phyloP scores from a whole-genome alignment of 148 eudicot genomes.

The Rhododendron williamsianum region DNA sequence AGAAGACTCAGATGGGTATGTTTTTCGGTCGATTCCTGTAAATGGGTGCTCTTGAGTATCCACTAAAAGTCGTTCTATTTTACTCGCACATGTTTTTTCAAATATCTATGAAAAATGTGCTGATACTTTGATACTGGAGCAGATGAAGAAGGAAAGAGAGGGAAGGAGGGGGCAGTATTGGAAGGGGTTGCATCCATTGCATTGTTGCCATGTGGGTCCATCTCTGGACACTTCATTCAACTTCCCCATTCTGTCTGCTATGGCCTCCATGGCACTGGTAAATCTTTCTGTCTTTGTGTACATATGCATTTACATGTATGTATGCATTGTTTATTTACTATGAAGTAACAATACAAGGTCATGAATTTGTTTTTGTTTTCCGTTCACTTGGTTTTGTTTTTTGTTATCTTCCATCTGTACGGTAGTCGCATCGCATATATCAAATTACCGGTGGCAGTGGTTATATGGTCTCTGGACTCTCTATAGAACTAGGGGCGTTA shows the following conservation, averaged over 20 bases:
- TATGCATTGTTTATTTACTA: background rate
- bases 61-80: background rate
- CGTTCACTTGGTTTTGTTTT: background rate
- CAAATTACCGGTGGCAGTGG: background rate
- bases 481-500: background rate
- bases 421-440: background rate
- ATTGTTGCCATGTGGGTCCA: conserved; percentile 66
- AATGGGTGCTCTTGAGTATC: background rate
- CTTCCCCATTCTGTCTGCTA: conserved; percentile 82
- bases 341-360: background rate
- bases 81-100: background rate
- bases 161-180: conserved; percentile 36
- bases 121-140: background rate
- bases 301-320: background rate
- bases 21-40: background rate
- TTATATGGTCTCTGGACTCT: background rate
- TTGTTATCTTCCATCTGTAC: background rate
- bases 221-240: conserved; percentile 92
- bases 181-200: conserved; percentile 94
- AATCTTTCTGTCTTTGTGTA: conserved; percentile 4
- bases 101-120: background rate
- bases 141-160: conserved; percentile 7
- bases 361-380: background rate
- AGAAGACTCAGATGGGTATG: conserved; percentile 10
- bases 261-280: conserved; percentile 92